Evolutionary conservation across 352 stramenopile genomes (phyloP).

Genomic region (Pythium phragmiticola): DNA sequence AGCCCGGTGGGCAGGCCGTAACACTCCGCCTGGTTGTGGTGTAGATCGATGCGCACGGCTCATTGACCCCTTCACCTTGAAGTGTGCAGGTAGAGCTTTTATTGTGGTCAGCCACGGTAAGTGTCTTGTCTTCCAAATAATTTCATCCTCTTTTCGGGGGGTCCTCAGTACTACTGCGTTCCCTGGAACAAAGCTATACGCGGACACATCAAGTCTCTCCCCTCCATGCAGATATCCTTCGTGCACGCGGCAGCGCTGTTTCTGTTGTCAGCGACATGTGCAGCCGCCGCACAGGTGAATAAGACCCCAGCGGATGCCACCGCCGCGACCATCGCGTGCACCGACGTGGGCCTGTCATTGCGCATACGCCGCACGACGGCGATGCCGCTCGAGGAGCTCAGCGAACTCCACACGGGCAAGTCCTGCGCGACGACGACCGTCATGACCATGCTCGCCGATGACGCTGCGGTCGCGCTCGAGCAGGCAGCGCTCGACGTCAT

Average conservation of each 20-base stretch:
- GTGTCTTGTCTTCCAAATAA: not conserved
- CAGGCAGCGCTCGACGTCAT: conserved; percentile 1
- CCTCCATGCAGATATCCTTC: not conserved
- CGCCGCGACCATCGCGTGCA: not conserved
- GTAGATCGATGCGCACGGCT: no score
- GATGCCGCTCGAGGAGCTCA: conserved; percentile 30
- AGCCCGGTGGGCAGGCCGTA: no score
- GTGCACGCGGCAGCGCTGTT: not conserved
- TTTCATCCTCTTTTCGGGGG: conserved; percentile 4
- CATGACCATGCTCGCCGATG: conserved; percentile 11
- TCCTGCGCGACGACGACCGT: conserved; percentile 14
- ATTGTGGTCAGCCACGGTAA: not conserved
- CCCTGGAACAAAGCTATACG: conserved; percentile 6
- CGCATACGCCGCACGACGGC: conserved; percentile 3
- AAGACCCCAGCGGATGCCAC: not conserved
- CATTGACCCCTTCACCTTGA: not conserved
- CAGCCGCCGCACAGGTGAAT: not conserved
- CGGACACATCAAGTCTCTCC: not conserved
- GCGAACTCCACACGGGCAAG: conserved; percentile 28
- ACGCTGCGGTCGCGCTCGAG: not conserved
- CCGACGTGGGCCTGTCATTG: conserved; percentile 18
- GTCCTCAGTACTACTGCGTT: conserved; percentile 1
- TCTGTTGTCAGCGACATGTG: not conserved
- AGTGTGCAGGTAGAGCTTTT: not conserved
- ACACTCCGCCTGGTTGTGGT: no score